These are phyloP conservation scores for Ceratocystis diversiconidia DNA, from an alignment of 2,329 filamentous ascomycete genomes.

Conservation along the genomic window DNA sequence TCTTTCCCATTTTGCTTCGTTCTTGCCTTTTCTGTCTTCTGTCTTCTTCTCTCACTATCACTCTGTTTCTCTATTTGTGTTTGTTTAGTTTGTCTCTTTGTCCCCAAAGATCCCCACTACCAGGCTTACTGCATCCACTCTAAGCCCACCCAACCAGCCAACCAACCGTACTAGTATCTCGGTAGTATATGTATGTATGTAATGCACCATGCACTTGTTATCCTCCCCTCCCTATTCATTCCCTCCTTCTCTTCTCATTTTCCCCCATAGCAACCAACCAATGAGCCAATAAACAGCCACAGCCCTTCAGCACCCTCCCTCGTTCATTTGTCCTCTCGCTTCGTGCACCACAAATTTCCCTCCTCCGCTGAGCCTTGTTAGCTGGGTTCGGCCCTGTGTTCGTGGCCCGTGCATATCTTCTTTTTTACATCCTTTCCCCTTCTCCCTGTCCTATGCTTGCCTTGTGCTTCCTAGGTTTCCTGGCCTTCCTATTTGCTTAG, in stretches of 20 bases:
- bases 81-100: neutral
- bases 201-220: neutral
- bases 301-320: neutral
- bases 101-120: neutral
- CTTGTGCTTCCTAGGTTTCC: neutral
- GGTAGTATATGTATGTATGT: too few relatives aligned
- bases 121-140: neutral
- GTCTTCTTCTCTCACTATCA: too few relatives aligned
- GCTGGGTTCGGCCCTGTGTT: neutral
- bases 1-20: too few relatives aligned
- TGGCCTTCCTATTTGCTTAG: neutral
- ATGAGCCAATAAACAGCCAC: neutral
- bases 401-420: neutral
- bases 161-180: neutral
- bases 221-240: neutral
- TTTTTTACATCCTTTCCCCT: neutral
- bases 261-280: conserved; percentile 2
- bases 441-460: neutral
- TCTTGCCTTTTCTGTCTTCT: too few relatives aligned
- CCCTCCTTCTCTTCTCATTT: neutral
- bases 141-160: neutral
- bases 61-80: too few relatives aligned
- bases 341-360: conserved; percentile 2
- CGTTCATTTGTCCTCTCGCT: neutral
- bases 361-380: neutral